Percentiles rank a stretch among this genome's conserved stretches.
Conservation (phyloP, 257 asterid genomes). For the Nicotiana knightiana region DNA sequence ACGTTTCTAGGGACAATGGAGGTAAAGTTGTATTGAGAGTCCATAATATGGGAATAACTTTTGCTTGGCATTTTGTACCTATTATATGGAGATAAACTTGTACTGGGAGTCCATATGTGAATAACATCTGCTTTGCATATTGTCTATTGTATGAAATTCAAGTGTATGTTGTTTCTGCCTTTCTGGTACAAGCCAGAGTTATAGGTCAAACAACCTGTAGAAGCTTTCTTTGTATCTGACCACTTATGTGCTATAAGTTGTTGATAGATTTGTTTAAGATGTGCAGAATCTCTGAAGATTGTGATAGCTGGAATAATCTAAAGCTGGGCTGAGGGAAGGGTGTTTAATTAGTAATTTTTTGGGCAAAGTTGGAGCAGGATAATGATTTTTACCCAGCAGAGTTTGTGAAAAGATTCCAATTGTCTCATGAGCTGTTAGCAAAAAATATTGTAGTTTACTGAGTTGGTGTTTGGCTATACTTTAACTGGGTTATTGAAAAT, state of each 20-base stretch:
- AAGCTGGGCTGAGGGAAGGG: neutral
- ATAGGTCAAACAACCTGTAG: neutral
- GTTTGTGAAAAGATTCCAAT: neutral
- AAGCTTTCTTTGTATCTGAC: slow-evolving; percentile 1
- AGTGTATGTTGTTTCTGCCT: neutral
- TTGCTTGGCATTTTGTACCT: neutral
- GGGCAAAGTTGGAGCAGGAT: neutral
- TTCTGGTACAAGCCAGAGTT: neutral
- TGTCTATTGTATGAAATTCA: neutral
- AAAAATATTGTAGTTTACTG: neutral
- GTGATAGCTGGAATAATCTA: neutral
- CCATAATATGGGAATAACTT: neutral
- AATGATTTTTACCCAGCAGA: neutral
- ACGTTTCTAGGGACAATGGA: no score
- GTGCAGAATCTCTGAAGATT: neutral
- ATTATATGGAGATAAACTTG: neutral
- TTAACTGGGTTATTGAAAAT: no score
- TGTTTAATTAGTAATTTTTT: neutral
- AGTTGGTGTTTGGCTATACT: no score
- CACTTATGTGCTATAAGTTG: neutral
- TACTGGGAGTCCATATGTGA: neutral
- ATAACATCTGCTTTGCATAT: neutral
- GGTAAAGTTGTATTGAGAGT: neutral
- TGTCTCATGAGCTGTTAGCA: neutral
- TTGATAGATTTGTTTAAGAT: neutral